These are phyloP conservation scores for Cystobasidium pallidum DNA, from an alignment of 1,284 basidiomycete species.

Conservation along the genomic window DNA sequence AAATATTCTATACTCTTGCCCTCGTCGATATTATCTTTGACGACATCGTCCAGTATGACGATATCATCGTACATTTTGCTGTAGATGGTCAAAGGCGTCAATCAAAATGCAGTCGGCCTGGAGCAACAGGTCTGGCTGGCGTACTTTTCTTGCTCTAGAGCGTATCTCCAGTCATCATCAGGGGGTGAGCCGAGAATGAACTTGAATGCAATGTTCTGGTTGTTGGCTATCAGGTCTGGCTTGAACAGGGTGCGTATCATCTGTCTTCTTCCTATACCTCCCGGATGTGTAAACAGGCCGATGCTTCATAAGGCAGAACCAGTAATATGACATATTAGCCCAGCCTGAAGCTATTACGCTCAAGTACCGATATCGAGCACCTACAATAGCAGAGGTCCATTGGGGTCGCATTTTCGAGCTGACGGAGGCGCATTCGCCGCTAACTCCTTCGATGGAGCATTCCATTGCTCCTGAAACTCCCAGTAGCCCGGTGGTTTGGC, in stretches of 20 bases:
- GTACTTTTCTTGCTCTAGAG: constrained; percentile 31
- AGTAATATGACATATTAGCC: too few relatives aligned
- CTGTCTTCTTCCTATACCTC: constrained; percentile 24
- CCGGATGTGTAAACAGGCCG: constrained; percentile 38
- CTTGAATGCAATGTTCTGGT: constrained; percentile 34
- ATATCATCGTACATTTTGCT: constrained; percentile 33
- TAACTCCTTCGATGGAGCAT: constrained; percentile 33
- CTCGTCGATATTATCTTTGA: constrained; percentile 41
- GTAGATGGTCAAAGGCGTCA: neutral
- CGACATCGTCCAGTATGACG: constrained; percentile 32
- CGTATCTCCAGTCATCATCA: constrained; percentile 37
- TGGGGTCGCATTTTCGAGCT: constrained; percentile 27
- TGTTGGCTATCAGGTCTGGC: constrained; percentile 32
- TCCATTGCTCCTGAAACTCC: constrained; percentile 35
- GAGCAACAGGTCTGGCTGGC: neutral
- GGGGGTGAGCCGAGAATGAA: constrained; percentile 35
- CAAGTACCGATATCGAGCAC: too few relatives aligned
- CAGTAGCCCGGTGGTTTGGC: constrained; percentile 33
- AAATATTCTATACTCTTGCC: constrained; percentile 42
- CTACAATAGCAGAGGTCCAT: constrained; percentile 35
- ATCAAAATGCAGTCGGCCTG: neutral
- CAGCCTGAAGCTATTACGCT: too few relatives aligned
- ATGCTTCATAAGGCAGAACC: too few relatives aligned
- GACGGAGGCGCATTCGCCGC: constrained; percentile 33
- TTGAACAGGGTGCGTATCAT: constrained; percentile 34